Evolutionary conservation across 106 monocot species (phyloP).

Genomic region (Acorus calamus): DNA sequence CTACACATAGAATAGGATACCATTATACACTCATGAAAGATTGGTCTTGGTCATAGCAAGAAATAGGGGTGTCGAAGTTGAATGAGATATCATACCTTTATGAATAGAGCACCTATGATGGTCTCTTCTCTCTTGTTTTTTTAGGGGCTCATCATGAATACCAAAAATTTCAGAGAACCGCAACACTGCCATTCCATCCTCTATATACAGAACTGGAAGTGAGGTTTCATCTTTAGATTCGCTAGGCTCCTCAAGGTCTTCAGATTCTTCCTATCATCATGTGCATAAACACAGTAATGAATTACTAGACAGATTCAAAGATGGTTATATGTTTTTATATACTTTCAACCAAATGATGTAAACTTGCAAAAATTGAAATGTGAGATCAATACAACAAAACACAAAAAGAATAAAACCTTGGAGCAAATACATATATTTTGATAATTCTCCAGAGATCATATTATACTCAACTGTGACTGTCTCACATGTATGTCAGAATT

Average conservation of each 20-base stretch:
- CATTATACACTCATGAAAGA: no score
- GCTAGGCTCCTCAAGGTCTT: constrained; percentile 19
- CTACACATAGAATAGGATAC: no score
- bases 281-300: constrained; percentile 5
- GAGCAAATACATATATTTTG: no score
- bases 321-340: no score
- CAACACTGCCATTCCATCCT: constrained; percentile 69
- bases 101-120: constrained; percentile 20
- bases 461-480: no score
- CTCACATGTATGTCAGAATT: no score
- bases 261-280: constrained; percentile 36
- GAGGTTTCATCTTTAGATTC: constrained; percentile 34
- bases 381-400: no score
- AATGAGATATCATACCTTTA: constrained; percentile 37
- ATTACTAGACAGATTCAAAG: background rate
- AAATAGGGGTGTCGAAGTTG: background rate
- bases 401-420: no score
- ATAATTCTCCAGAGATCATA: no score
- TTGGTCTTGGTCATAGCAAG: background rate
- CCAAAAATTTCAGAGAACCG: constrained; percentile 98
- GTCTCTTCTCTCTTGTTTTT: constrained; percentile 35
- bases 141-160: constrained; percentile 65
- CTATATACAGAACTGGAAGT: constrained; percentile 83
- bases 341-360: no score
- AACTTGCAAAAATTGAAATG: no score